phyloP scores from a whole-genome alignment of 768 basidiomycete species.

The Mycena latifolia region DNA sequence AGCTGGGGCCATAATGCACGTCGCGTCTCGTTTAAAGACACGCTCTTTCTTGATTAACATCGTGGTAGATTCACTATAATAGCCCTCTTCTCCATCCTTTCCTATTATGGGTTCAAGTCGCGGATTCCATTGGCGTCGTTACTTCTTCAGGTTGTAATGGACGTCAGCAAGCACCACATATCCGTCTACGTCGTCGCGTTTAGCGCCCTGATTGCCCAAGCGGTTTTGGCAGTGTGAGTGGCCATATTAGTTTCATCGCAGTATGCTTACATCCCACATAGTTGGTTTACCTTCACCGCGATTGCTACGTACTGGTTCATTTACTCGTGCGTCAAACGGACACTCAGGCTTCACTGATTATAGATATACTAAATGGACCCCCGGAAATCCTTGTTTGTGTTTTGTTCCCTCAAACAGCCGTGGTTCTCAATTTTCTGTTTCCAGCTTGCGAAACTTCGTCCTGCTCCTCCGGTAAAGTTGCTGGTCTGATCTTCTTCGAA shows the following conservation, averaged over 20 bases:
- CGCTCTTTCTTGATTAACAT: conserved; percentile 6
- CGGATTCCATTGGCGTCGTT: conserved; percentile 86
- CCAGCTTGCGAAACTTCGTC: conserved; percentile 64
- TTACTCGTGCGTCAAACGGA: neutral
- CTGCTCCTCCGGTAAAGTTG: conserved; percentile 82
- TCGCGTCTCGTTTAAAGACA: neutral
- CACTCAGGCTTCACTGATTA: neutral
- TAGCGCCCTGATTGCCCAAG: conserved; percentile 76
- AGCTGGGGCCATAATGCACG: conserved; percentile 76
- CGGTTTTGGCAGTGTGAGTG: conserved; percentile 75
- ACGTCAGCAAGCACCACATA: conserved; percentile 85
- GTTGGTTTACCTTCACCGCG: conserved; percentile 83
- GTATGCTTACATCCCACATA: conserved; percentile 41
- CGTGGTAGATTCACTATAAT: conserved; percentile 82
- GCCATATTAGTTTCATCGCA: neutral
- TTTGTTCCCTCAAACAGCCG: neutral
- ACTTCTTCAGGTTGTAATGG: conserved; percentile 87
- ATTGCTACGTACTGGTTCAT: conserved; percentile 70
- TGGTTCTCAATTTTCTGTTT: conserved; percentile 14
- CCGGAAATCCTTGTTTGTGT: conserved; percentile 74
- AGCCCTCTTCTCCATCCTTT: conserved; percentile 78
- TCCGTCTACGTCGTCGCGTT: conserved; percentile 86
- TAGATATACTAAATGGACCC: conserved; percentile 79
- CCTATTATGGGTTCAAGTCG: conserved; percentile 78
- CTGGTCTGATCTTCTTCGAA: conserved; percentile 82